Conservation (phyloP, 2,329 filamentous ascomycete genomes). For the Calonectria honghensis region DNA sequence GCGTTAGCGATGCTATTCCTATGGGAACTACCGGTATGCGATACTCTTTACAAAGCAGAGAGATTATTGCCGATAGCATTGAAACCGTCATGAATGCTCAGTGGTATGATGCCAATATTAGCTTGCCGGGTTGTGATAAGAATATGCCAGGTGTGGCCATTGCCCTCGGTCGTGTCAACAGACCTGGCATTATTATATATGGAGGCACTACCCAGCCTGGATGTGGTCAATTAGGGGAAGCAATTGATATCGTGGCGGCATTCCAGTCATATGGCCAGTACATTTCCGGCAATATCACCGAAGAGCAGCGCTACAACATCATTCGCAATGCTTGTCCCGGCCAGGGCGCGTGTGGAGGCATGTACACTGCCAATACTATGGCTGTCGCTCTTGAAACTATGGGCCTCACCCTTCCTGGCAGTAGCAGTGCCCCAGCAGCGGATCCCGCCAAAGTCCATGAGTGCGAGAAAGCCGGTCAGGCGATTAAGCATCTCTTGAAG, state of each 20-base stretch:
- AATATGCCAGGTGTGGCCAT: not conserved
- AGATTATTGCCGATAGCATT: not conserved
- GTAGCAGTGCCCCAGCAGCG: not conserved
- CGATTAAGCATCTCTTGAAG: not conserved
- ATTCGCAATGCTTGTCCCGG: not conserved
- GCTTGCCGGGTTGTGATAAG: not conserved
- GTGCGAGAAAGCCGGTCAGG: not conserved
- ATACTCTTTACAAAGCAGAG: not conserved
- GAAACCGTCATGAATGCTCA: slow-evolving; percentile 1
- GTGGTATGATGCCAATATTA: not conserved
- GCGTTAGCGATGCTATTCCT: not conserved
- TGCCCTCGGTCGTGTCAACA: not conserved
- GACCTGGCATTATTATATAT: not conserved
- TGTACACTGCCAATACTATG: not conserved
- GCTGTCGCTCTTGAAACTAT: not conserved
- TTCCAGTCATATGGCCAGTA: slow-evolving; percentile 2
- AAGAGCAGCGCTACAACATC: not conserved
- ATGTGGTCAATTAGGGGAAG: not conserved
- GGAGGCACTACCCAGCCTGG: not conserved
- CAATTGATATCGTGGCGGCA: not conserved
- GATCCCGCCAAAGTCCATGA: not conserved
- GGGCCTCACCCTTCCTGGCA: not conserved
- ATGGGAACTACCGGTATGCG: not conserved
- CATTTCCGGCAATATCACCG: not conserved
- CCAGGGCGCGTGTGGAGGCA: not conserved